phyloP scores from a whole-genome alignment of 495 filamentous ascomycete genomes.

The Neurospora hispaniola region DNA sequence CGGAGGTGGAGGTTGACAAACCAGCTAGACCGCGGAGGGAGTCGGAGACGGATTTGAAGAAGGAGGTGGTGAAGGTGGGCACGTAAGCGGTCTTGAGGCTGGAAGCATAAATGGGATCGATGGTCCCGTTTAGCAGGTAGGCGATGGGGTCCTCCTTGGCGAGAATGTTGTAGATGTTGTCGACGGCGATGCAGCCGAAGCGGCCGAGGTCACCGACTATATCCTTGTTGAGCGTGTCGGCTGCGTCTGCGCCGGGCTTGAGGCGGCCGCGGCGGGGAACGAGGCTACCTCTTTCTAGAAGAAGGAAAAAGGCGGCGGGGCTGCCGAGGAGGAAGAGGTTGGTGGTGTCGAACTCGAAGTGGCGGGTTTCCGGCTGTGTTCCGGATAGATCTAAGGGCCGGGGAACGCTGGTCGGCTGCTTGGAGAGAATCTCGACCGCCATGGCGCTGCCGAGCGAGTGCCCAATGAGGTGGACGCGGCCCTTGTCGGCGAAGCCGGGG shows the following conservation, averaged over 20 bases:
- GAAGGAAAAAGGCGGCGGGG: slow-evolving; percentile 83
- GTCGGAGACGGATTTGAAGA: slow-evolving; percentile 55
- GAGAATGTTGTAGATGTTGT: slow-evolving; percentile 95
- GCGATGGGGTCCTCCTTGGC: slow-evolving; percentile 60
- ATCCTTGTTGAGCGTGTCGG: slow-evolving; percentile 48
- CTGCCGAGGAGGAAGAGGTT: slow-evolving; percentile 89
- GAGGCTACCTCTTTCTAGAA: slow-evolving; percentile 75
- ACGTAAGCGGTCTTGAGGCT: slow-evolving; percentile 68
- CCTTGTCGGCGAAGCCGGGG: slow-evolving; percentile 65
- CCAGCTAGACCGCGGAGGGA: slow-evolving; percentile 45
- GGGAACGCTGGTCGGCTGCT: slow-evolving; percentile 61
- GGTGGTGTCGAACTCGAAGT: slow-evolving; percentile 84
- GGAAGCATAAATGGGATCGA: slow-evolving; percentile 69
- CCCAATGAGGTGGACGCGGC: slow-evolving; percentile 83
- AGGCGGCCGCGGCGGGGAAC: slow-evolving; percentile 63
- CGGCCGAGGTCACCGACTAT: slow-evolving; percentile 65
- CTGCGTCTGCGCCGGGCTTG: slow-evolving; percentile 58
- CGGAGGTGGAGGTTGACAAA: slow-evolving; percentile 6
- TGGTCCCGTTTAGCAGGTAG: slow-evolving; percentile 81
- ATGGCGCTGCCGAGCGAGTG: slow-evolving; percentile 92
- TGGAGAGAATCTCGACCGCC: slow-evolving; percentile 80
- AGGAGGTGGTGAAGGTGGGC: slow-evolving; percentile 57
- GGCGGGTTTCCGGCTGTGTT: slow-evolving; percentile 40
- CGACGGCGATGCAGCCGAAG: slow-evolving; percentile 85
- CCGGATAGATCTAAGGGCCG: slow-evolving; percentile 38